Evolutionary conservation across 345 rosid species (phyloP).

Genomic region (Angophora floribunda): DNA sequence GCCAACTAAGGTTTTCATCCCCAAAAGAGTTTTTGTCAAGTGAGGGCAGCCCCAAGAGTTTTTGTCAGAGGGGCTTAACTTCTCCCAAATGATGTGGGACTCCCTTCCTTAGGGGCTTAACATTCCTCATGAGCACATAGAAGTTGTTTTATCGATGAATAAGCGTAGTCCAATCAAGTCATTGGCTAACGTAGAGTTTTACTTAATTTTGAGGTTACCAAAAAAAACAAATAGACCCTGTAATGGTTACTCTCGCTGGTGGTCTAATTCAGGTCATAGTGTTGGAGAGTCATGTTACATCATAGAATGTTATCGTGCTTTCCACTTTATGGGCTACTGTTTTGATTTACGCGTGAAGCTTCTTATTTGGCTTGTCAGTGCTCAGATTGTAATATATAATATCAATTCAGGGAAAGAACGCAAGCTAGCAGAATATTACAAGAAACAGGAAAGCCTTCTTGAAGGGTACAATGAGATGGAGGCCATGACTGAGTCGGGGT

Average conservation of each 20-base stretch:
- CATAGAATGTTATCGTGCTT: background rate
- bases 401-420: slow-evolving; percentile 42
- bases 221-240: no score
- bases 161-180: background rate
- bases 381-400: background rate
- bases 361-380: background rate
- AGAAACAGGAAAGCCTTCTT: slow-evolving; percentile 67
- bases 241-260: background rate
- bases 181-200: background rate
- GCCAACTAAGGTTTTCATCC: no score
- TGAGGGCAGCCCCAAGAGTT: no score
- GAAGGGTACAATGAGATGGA: slow-evolving; percentile 74
- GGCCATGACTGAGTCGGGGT: slow-evolving; percentile 39
- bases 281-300: background rate
- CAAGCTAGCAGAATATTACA: slow-evolving; percentile 69
- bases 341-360: background rate
- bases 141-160: background rate
- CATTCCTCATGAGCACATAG: background rate
- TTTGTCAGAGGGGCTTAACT: no score
- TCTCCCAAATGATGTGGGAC: no score
- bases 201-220: no score
- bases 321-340: background rate
- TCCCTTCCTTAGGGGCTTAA: no score
- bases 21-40: no score
- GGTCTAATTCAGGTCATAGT: background rate